Base-by-base conservation (phyloP, 768 basidiomycete species). In the Gloeopeniophorella convolvens region DNA sequence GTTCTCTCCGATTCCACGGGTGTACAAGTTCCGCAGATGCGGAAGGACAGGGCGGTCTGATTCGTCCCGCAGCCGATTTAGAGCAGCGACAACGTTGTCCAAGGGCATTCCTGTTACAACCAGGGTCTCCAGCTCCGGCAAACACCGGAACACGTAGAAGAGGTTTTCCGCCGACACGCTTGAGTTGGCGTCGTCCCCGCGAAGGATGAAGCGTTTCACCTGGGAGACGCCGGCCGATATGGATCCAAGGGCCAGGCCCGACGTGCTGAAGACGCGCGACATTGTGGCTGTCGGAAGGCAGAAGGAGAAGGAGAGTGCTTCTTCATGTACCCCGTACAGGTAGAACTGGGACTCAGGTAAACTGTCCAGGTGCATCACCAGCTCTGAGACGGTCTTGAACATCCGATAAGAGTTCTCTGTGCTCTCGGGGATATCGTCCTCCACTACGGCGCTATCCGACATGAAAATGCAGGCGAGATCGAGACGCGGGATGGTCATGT, bases 341-440 rank as follows among this genome's bases (percentile, higher is more conserved):
- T 52, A 52, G 33, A 52, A 52, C 39, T 52, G 51, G 21, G 45
- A 47, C 16, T 52, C 51, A 15, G 51, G 51, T 2, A 52, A 20
- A 31, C 51, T 52, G 45, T 52, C 51, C 33, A 52, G 33, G 27
- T 51, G 50, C 50, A 51, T 46, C 26, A 51, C 50, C 44, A 52
- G 32, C 26, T 52, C 51, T 26, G 51, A 41, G 26, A 47, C 40
- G 2, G 20, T 36, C 16, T 34, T 52, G 33, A 52, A 52, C 32
- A 52, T 42, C 11, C 26, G 34, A 34, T 42, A 47, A 18, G 33
- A 41, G 12, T 47, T 10, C 18, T 47, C 51, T 8, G 45, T 44
- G 37, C 32, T 47, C 33, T 52, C 51, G 27, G 51, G 40, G 27
- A 52, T 52, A 36, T 47, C 51, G 20, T 52, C 51, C 20, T 52